phyloP scores from a whole-genome alignment of 306 rosid species.

The Rubus idaeus region DNA sequence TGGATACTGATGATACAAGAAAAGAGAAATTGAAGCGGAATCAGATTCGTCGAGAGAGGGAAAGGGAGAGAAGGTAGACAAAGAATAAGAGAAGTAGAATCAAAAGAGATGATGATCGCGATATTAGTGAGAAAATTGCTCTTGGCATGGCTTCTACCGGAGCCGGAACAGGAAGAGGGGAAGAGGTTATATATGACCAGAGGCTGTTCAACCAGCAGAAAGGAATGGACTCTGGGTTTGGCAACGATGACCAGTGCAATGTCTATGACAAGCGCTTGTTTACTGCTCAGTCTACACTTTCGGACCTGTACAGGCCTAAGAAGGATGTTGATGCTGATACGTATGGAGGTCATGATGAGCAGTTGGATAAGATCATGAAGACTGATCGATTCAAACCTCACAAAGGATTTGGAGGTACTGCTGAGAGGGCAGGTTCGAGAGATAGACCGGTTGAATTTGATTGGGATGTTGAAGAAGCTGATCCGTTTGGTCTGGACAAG shows the following conservation, averaged over 20 bases:
- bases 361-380: constrained; percentile 5
- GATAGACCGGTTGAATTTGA: constrained; percentile 80
- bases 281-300: background rate
- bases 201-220: constrained; percentile 10
- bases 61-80: constrained; percentile 1
- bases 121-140: constrained; percentile 3
- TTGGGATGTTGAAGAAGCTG: constrained; percentile 71
- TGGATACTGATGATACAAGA: constrained; percentile 27
- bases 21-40: background rate
- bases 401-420: constrained; percentile 14
- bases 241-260: constrained; percentile 3
- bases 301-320: background rate
- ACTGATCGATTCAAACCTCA: constrained; percentile 2
- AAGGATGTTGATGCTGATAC: constrained; percentile 1
- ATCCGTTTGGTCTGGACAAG: constrained; percentile 84
- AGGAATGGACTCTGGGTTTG: constrained; percentile 12
- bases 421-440: constrained; percentile 63
- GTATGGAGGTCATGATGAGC: background rate
- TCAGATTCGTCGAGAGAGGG: background rate
- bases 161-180: background rate
- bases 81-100: constrained; percentile 1
- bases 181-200: constrained; percentile 7
- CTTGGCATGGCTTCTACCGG: constrained; percentile 4
- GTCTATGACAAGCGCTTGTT: constrained; percentile 6
- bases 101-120: background rate